Base-by-base conservation (phyloP, 768 basidiomycete species). In the Daedaleopsis nitida region DNA sequence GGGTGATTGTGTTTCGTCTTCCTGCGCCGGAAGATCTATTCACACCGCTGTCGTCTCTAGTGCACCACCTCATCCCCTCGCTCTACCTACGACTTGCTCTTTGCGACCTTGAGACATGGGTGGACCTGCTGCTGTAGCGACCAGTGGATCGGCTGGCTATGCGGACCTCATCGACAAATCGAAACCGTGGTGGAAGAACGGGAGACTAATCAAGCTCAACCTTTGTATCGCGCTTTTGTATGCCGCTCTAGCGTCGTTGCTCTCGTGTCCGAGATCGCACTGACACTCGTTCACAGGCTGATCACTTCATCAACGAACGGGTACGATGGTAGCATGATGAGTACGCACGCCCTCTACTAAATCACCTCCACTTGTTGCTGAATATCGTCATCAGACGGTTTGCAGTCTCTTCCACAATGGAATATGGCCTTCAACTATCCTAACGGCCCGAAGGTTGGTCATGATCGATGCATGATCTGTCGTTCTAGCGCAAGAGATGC, bases 271-370 rank as follows among this genome's bases (percentile, higher is more conserved):
- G 8, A 38, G 11, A 42, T 42, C 3, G 39, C 39, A 13, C 37
- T 43, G 21, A 58, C 17, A 35, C 34, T 8, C 2, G 13, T 6
- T 21, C 38, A 10, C 53, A 77, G 74, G 59, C 58, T 76, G 32
- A 76, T 76, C 54, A 77, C 76, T 1, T 76, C 76, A 10, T 67
- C 72, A 5, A 73, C 72, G 21, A 74, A 76, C 55, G 77, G 77
- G 27, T 78, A 74, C 47, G 77, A 77, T 47, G 74, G 73, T 24
- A 77, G 74, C 57, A 76, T 78, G 74, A 78, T 77, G 76, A 78
- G 74, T 75, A 59, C n/a, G 69, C 27, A 32, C 27, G 7, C 27
- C 27, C 7, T 32, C 27, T 7, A 32, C 27, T 7, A 32, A 32
- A 3, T 7, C 27, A 32, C 27, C 7, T 32, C 27, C 27, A 32